phyloP scores from a whole-genome alignment of 1,284 basidiomycete genomes.

The Sporisorium scitamineum region DNA sequence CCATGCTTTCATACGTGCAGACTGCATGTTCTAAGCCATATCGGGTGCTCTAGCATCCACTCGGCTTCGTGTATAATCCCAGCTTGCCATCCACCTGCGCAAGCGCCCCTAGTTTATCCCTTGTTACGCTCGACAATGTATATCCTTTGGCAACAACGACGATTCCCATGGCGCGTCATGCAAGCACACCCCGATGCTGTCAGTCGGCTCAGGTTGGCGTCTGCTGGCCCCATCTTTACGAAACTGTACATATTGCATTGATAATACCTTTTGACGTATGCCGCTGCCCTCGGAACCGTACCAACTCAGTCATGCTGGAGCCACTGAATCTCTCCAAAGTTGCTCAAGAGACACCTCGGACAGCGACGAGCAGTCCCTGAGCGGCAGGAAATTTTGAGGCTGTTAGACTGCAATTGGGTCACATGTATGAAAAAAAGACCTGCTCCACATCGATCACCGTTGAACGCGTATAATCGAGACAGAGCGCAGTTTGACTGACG shows the following conservation, averaged over 20 bases:
- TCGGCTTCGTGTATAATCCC: not conserved
- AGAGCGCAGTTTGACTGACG: conserved; percentile 22
- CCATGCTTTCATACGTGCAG: conserved; percentile 4
- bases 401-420: not conserved
- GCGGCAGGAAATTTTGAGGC: not conserved
- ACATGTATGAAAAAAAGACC: not conserved
- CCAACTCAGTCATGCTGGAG: too few species aligned
- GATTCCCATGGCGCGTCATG: not conserved
- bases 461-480: conserved; percentile 25
- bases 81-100: not conserved
- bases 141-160: not conserved
- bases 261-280: not conserved
- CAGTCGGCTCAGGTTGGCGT: not conserved
- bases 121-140: not conserved
- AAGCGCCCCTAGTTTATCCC: not conserved
- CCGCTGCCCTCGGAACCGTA: not conserved
- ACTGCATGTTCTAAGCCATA: conserved; percentile 42
- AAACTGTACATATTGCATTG: conserved; percentile 1
- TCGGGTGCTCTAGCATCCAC: not conserved
- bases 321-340: too few species aligned
- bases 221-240: not conserved
- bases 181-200: not conserved
- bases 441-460: conserved; percentile 37
- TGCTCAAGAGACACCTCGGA: too few species aligned
- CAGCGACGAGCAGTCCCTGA: too few species aligned